Evolutionary conservation across 1,284 basidiomycete species (phyloP), one percentile per base, ranked within the genome.

Genomic region (Sporisorium sorghi): DNA sequence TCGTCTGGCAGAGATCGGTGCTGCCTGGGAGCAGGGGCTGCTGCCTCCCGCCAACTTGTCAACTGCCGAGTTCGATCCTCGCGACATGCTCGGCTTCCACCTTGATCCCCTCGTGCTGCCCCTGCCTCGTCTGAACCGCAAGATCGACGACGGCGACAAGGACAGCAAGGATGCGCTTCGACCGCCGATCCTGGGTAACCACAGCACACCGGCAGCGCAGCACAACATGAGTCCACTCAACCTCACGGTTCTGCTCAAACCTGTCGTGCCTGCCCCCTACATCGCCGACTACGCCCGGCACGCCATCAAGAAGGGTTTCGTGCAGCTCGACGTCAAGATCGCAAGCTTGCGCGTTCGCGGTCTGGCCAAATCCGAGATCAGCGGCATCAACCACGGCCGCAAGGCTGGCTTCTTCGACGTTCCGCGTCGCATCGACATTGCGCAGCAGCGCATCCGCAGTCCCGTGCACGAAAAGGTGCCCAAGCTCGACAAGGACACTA

Each of bases 41-140:
- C 55, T 65, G 28, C 58, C 62, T 1, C 47, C 70, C 26, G 49
- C 53, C 6, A 54, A 30, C 28, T 35, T 55, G 24, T 17, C 44
- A 5, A 30, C 32, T 0, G 23, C 44, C 15, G 53, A 32, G 5
- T 47, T 55, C n/a, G 57, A 68, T 9, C 78, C 78, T 19, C 54
- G 43, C 12, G 77, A 79, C 44, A 66, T 82, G 66, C 65, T 82
- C 37, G 48, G 77, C 17, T 80, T 80, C 72, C 70, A 80, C 46
- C 70, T 80, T 6, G 77, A 81, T 43, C 77, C 80, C 14, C 64
- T 81, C n/a, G 58, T 74, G 24, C 42, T 81, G 17, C 80, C 78
- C n/a, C 30, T 81, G 7, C 78, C 80, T n/a, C 48, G 40, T 2
- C 48, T 81, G 23, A 72, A 69, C 24, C 61, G 64, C 50, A 70